Base-by-base conservation (phyloP, 495 filamentous ascomycete genomes). In the Chaetomidium leptoderma region DNA sequence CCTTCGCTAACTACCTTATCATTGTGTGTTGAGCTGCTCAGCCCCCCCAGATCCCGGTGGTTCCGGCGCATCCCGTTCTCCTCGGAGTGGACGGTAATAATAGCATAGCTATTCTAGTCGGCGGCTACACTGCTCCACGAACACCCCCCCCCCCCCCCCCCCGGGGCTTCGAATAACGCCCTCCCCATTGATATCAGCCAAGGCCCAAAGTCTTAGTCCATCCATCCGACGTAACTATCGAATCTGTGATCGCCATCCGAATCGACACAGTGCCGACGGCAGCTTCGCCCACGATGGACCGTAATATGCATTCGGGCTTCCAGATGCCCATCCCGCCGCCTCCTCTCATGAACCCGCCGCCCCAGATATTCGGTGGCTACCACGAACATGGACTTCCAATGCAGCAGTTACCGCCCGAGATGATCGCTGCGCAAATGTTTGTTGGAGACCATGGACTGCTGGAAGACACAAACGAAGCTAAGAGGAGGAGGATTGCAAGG, bases 401-500 rank as follows among this genome's bases (percentile, higher is more conserved):
- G 9, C 66, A 69, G 40, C 67, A 70, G 35, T 52, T 86, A 23
- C 72, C 78, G 11, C 76, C 78, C 39, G 81, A 81, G 54, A 75
- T 87, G 45, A 51, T 57, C 24, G 77, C 74, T 54, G 83, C 77
- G 55, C 81, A 79, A 39, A 79, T 85, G 64, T 89, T 85, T 59
- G 75, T 85, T 59, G 75, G 80, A 50, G 85, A 90, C 57, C 76
- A 72, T 24, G 63, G 70, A 21, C 60, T 83, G 47, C 69, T 82
- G 19, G 80, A 83, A 48, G 90, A 93, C 61, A 86, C 86, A 37
- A 86, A 86, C 63, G 89, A 96, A 67, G 83, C 90, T 16, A 98
- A 98, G 78, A 81, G 93, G 72, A 82, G 93, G 72, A 84, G 93
- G 61, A 98, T 98, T 63, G 91, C 93, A 27, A 84, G 91, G 78